Base-by-base conservation (phyloP, 106 monocot species). In the Phalaenopsis aphrodite region DNA sequence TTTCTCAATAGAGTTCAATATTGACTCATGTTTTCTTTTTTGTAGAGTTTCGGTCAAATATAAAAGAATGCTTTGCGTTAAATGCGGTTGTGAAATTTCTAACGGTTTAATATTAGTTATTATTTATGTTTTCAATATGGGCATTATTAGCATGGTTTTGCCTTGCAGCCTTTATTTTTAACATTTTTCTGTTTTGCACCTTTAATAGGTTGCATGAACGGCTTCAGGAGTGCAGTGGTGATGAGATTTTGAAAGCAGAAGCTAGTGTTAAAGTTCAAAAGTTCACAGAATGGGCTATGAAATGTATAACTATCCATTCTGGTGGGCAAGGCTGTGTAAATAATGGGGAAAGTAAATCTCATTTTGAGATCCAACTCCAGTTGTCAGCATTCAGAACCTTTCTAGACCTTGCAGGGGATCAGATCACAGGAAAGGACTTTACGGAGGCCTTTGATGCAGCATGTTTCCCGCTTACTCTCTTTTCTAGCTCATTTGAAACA, bases 371-470 rank as follows among this genome's bases (percentile, higher is more conserved):
- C 58, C 92, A 92, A 41, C 84, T 92, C 14, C 92, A 92, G 79
- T 77, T 92, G 30, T 85, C 82, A 21, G 89, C 92, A 18, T 92
- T 92, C 74, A 89, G 89, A 52, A 84, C 76, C 7, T 92, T 92
- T 78, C 81, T 92, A 41, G 89, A 89, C 80, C 85, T 89, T 81
- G 89, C 89, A 78, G 89, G 92, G 16, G 83, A 87, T 77, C 68
- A 84, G 12, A 76, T 89, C 30, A 92, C 89, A 1, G 89, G 87
- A 46, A 89, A 82, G 75, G 89, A 92, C 76, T 92, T 92, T 79
- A 87, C 85, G 2, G 87, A 87, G 86, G 92, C 92, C 12, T 89
- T 92, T 81, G 92, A 92, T 84, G 89, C 92, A 3, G 92, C 92
- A 2, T 92, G 92, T 78, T 92, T 92, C 56, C 89, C 92, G 5